Conservation (phyloP, 140 eudicot genomes). For the Ambrosia hybrid region DNA sequence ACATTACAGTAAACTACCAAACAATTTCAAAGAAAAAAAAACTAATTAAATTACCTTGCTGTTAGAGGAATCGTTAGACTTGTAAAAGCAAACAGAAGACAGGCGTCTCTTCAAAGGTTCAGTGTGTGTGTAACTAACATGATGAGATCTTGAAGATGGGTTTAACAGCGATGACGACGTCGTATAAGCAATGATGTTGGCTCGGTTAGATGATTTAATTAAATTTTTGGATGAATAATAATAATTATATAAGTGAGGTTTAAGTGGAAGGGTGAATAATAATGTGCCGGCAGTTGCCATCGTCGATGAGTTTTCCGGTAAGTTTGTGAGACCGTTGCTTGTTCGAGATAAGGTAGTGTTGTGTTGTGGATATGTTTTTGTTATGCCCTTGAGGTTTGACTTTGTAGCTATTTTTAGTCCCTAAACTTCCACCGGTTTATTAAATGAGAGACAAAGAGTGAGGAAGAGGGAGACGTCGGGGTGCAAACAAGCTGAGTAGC, state of each 20-base stretch:
- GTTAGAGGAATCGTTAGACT: slow-evolving; percentile 20
- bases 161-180: slow-evolving; percentile 23
- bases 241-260: slow-evolving; percentile 1
- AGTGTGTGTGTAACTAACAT: not conserved
- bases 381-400: not conserved
- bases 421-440: not conserved
- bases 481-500: no score
- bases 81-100: slow-evolving; percentile 32
- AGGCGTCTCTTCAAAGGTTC: slow-evolving; percentile 25
- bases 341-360: slow-evolving; percentile 22
- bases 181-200: not conserved
- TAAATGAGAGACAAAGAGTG: not conserved
- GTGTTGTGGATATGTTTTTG: not conserved
- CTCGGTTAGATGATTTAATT: slow-evolving; percentile 23
- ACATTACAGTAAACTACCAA: not conserved
- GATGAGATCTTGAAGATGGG: slow-evolving; percentile 29
- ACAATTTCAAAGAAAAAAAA: slow-evolving; percentile 11
- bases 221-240: slow-evolving; percentile 21
- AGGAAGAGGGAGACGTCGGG: no score
- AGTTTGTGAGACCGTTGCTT: slow-evolving; percentile 3
- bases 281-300: slow-evolving; percentile 30
- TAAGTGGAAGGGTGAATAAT: slow-evolving; percentile 9
- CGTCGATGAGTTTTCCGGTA: slow-evolving; percentile 21
- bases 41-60: slow-evolving; percentile 22
- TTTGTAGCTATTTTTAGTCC: not conserved